Conservation (phyloP, 768 basidiomycete genomes). For the Lactarius quietus region DNA sequence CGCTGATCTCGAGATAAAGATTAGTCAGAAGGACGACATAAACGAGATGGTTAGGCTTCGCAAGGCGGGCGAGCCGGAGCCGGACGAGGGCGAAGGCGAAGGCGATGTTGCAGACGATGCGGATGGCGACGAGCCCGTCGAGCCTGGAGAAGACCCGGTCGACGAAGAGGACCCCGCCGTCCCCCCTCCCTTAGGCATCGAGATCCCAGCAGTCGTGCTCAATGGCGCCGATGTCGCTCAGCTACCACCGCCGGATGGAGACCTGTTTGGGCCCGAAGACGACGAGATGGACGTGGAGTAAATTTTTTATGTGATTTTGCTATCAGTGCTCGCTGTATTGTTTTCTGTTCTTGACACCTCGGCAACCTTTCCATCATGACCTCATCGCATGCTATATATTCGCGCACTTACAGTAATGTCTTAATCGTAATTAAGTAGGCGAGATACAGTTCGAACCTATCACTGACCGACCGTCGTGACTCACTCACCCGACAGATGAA, state of each 20-base stretch:
- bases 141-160: constrained; percentile 33
- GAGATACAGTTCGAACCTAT: neutral
- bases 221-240: constrained; percentile 15
- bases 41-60: constrained; percentile 68
- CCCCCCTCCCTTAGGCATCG: constrained; percentile 16
- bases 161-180: constrained; percentile 29
- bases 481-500: neutral
- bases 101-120: constrained; percentile 35
- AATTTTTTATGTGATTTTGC: neutral
- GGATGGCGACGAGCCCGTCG: constrained; percentile 36
- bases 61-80: constrained; percentile 60
- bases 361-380: neutral
- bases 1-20: constrained; percentile 82
- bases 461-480: neutral
- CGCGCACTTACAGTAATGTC: neutral
- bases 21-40: constrained; percentile 73
- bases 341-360: neutral
- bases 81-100: constrained; percentile 41
- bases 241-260: constrained; percentile 19
- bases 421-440: neutral
- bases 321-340: neutral
- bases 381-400: neutral
- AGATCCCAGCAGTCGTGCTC: constrained; percentile 17
- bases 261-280: constrained; percentile 25
- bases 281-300: constrained; percentile 33